A percentile compares a stretch with the other conserved stretches of the same genome.
Conservation (phyloP, 352 stramenopile species). For the Phytophthora agathidicida region DNA sequence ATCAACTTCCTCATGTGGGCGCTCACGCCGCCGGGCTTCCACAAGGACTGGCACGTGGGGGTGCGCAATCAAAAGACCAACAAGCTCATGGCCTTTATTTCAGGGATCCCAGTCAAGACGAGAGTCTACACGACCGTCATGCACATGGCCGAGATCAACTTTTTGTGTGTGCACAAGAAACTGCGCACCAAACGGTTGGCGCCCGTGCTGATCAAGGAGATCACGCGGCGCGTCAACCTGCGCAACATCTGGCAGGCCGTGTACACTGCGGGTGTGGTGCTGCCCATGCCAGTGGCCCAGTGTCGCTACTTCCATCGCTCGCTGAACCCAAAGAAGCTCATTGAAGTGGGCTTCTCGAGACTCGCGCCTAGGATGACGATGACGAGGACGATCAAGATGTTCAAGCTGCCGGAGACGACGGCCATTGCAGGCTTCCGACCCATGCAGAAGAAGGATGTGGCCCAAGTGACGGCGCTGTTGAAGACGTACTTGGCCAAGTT, state of each 20-base stretch:
- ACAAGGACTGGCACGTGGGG: slow-evolving; percentile 95
- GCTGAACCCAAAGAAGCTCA: slow-evolving; percentile 99
- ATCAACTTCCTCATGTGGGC: slow-evolving; percentile 91
- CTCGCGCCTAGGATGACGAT: slow-evolving; percentile 97
- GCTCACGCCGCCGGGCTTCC: slow-evolving; percentile 94
- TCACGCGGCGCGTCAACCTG: slow-evolving; percentile 98
- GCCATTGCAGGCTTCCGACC: slow-evolving; percentile 53
- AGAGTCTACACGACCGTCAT: slow-evolving; percentile 67
- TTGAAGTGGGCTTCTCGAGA: slow-evolving; percentile 97
- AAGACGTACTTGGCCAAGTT: slow-evolving; percentile 75
- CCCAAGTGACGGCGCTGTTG: slow-evolving; percentile 63
- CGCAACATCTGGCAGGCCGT: slow-evolving; percentile 95
- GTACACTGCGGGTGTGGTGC: slow-evolving; percentile 98
- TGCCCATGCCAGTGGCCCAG: slow-evolving; percentile 95
- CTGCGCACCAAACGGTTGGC: slow-evolving; percentile 95
- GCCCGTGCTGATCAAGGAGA: slow-evolving; percentile 99
- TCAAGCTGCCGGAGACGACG: slow-evolving; percentile 82
- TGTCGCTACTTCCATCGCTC: slow-evolving; percentile 98
- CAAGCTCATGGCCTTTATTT: slow-evolving; percentile 99
- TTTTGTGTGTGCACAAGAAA: slow-evolving; percentile 99
- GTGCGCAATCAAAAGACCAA: slow-evolving; percentile 92
- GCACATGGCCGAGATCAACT: slow-evolving; percentile 98
- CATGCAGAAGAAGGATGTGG: slow-evolving; percentile 75
- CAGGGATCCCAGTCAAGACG: slow-evolving; percentile 93
- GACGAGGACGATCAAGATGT: slow-evolving; percentile 92